Conservation (phyloP, 371 early-diverging fungal genomes). For the Umbelopsis sp. region DNA sequence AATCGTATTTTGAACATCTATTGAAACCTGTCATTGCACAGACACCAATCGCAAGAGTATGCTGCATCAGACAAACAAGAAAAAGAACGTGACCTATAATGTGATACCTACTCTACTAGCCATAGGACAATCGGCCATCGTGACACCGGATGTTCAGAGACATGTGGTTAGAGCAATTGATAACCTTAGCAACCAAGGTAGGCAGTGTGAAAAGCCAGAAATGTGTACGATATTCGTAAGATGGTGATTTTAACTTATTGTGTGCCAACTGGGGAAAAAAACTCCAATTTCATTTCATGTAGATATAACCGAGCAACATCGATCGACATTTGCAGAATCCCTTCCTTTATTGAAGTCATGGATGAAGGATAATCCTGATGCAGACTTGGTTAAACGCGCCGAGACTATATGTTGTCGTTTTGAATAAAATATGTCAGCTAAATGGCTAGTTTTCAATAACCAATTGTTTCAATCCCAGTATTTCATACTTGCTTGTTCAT, state of each 20-base stretch:
- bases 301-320: background rate
- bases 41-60: constrained; percentile 34
- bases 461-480: constrained; percentile 10
- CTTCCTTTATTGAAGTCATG: constrained; percentile 6
- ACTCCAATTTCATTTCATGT: background rate
- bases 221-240: background rate
- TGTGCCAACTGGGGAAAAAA: background rate
- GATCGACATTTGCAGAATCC: background rate
- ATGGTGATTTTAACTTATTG: background rate
- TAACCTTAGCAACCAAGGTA: constrained; percentile 44
- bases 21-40: constrained; percentile 9
- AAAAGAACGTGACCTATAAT: constrained; percentile 33
- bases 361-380: constrained; percentile 12
- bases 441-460: constrained; percentile 5
- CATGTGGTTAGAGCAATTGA: constrained; percentile 52
- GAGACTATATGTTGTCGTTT: constrained; percentile 14
- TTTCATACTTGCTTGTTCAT: background rate
- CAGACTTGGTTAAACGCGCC: constrained; percentile 12
- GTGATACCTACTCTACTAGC: constrained; percentile 51
- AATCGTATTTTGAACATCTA: background rate
- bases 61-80: constrained; percentile 21
- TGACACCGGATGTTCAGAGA: constrained; percentile 39
- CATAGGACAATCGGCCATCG: constrained; percentile 38
- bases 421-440: constrained; percentile 10
- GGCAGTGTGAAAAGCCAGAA: background rate